These are phyloP conservation scores for Hibiscus tridactylites DNA, from an alignment of 345 rosid species.

Conservation along the genomic window DNA sequence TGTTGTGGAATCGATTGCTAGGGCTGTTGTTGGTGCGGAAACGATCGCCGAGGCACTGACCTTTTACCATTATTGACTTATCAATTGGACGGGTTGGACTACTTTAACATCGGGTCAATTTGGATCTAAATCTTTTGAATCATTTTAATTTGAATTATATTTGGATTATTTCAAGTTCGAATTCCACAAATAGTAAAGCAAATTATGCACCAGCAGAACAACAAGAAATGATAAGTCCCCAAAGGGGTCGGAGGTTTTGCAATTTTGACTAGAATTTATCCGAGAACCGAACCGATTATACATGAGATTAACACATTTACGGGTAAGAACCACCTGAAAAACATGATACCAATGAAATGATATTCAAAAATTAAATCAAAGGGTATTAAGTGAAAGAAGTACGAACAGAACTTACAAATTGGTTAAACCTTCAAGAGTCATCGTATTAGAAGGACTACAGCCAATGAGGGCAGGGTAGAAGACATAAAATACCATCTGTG, in stretches of 20 bases:
- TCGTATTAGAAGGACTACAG: slow-evolving; percentile 23
- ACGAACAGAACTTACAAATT: slow-evolving; percentile 17
- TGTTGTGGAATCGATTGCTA: too few relatives aligned
- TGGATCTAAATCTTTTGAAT: too few relatives aligned
- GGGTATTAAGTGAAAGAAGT: background rate
- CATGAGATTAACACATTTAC: slow-evolving; percentile 26
- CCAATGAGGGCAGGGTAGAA: slow-evolving; percentile 23
- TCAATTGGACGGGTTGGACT: slow-evolving; percentile 4
- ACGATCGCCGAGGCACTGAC: too few relatives aligned
- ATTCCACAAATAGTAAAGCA: too few relatives aligned
- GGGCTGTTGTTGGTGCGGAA: too few relatives aligned
- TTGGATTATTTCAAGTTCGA: too few relatives aligned
- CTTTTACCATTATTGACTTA: background rate
- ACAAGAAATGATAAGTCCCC: slow-evolving; percentile 37
- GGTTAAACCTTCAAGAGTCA: slow-evolving; percentile 15
- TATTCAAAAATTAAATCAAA: background rate
- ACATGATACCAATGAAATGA: background rate
- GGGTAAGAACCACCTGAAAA: slow-evolving; percentile 49
- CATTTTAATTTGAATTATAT: too few relatives aligned
- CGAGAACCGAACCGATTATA: slow-evolving; percentile 29
- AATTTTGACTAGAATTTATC: slow-evolving; percentile 28
- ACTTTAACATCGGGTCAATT: too few relatives aligned
- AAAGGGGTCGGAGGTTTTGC: slow-evolving; percentile 28
- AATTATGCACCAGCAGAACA: slow-evolving; percentile 30
- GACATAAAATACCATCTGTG: slow-evolving; percentile 25